Evolutionary conservation across 2,329 filamentous ascomycete genomes (phyloP).

Genomic region (Stagonosporopsis chrysanthemi): DNA sequence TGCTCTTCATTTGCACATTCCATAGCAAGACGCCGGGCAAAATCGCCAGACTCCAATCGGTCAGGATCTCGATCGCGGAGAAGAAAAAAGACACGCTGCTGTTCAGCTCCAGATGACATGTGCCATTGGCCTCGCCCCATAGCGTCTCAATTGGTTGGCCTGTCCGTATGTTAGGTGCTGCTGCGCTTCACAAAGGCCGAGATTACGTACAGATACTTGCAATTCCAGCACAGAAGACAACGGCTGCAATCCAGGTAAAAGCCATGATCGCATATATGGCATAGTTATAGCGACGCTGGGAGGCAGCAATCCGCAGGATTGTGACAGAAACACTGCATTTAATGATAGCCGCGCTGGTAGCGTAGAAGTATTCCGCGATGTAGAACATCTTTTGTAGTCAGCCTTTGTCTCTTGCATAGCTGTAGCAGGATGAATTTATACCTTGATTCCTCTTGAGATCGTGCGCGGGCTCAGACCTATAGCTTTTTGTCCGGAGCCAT

Average conservation of each 20-base stretch:
- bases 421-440: not conserved
- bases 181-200: not conserved
- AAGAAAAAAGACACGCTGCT: constrained; percentile 33
- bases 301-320: constrained; percentile 27
- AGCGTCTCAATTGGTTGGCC: constrained; percentile 31
- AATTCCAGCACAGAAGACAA: constrained; percentile 30
- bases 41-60: constrained; percentile 30
- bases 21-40: constrained; percentile 30
- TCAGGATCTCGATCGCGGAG: constrained; percentile 31
- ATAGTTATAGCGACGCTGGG: constrained; percentile 20
- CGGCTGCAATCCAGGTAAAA: constrained; percentile 22
- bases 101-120: constrained; percentile 30
- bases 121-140: constrained; percentile 32
- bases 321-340: constrained; percentile 34
- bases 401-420: not conserved
- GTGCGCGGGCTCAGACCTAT: constrained; percentile 18
- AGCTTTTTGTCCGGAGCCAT: constrained; percentile 29
- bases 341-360: constrained; percentile 28
- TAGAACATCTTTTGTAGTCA: constrained; percentile 24
- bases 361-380: constrained; percentile 33
- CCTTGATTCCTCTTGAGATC: constrained; percentile 26
- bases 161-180: constrained; percentile 1
- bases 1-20: constrained; percentile 43
- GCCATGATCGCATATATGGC: constrained; percentile 24
- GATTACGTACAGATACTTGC: constrained; percentile 28